Percentiles rank a stretch among this genome's conserved stretches.
Evolutionary conservation across 306 rosid genomes (phyloP).

Genomic region (Astragalus membranaceus): DNA sequence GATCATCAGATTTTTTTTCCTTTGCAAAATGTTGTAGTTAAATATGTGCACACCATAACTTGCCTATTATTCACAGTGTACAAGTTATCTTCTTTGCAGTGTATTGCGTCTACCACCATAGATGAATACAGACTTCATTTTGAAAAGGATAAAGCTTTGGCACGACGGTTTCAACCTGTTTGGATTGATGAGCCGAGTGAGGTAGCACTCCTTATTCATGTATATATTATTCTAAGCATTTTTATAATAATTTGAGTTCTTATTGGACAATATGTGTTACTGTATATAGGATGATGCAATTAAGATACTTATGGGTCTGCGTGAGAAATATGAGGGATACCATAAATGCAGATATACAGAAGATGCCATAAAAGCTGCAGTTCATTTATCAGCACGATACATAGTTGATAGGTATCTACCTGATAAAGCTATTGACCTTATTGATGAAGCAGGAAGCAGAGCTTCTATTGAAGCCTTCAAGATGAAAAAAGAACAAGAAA

Average conservation of each 20-base stretch:
- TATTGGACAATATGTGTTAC: constrained; percentile 12
- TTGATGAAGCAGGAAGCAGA: constrained; percentile 96
- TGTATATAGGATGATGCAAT: constrained; percentile 54
- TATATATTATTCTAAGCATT: background rate
- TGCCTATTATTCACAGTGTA: constrained; percentile 1
- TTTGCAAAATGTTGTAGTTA: background rate
- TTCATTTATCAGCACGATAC: constrained; percentile 63
- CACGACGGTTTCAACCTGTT: constrained; percentile 86
- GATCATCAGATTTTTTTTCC: background rate
- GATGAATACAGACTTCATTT: constrained; percentile 80
- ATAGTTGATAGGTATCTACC: constrained; percentile 87
- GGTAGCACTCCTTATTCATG: constrained; percentile 39
- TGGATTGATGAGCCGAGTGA: constrained; percentile 79
- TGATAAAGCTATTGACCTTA: constrained; percentile 94
- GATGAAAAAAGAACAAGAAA: constrained; percentile 51
- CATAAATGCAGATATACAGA: constrained; percentile 69
- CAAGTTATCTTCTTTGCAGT: constrained; percentile 43
- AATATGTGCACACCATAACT: background rate
- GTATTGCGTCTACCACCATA: constrained; percentile 81
- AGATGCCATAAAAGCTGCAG: constrained; percentile 72
- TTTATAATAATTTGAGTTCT: constrained; percentile 6
- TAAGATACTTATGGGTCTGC: constrained; percentile 59
- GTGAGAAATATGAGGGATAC: constrained; percentile 67
- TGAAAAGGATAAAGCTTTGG: constrained; percentile 86
- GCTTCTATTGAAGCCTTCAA: constrained; percentile 75